A percentile compares a stretch with the other conserved stretches of the same genome.
These are phyloP conservation scores for Zasmidium cellare DNA, from an alignment of 2,329 filamentous ascomycete genomes.

Conservation along the genomic window DNA sequence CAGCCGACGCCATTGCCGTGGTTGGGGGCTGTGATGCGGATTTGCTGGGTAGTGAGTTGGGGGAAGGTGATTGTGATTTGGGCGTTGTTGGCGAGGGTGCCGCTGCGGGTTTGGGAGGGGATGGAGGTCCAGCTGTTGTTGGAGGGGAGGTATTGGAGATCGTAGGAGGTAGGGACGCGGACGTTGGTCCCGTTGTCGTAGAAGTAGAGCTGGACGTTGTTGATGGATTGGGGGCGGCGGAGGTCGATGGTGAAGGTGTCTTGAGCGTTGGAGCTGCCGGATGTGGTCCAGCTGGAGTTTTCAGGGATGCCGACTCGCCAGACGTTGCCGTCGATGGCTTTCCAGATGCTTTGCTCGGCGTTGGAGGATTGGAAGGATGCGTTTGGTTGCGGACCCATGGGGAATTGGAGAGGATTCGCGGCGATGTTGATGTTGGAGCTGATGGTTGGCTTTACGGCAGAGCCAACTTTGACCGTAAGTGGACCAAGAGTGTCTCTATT, in stretches of 20 bases:
- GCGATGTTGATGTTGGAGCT: constrained; percentile 23
- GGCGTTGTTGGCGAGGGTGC: background rate
- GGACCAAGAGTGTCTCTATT: constrained; percentile 22
- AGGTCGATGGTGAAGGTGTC: constrained; percentile 1
- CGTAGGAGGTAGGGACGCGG: background rate
- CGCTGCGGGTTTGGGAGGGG: background rate
- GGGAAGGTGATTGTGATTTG: background rate
- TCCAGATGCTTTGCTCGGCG: background rate
- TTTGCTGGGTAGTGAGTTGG: background rate
- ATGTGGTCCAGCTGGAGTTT: background rate
- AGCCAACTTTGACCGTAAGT: constrained; percentile 24
- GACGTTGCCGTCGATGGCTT: background rate
- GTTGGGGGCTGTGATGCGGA: background rate
- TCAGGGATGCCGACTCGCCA: background rate
- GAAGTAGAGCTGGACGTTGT: background rate
- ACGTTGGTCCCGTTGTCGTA: background rate
- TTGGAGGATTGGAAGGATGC: background rate
- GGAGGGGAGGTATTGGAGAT: background rate
- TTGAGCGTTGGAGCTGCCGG: background rate
- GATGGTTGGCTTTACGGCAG: background rate
- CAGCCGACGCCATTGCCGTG: background rate
- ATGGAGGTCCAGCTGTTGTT: background rate
- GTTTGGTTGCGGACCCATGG: background rate
- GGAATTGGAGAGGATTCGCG: constrained; percentile 26
- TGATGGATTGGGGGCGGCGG: background rate